Percentiles rank a stretch among this genome's conserved stretches.
Conservation (phyloP, 768 basidiomycete genomes). For the Exidia glandulosa region DNA sequence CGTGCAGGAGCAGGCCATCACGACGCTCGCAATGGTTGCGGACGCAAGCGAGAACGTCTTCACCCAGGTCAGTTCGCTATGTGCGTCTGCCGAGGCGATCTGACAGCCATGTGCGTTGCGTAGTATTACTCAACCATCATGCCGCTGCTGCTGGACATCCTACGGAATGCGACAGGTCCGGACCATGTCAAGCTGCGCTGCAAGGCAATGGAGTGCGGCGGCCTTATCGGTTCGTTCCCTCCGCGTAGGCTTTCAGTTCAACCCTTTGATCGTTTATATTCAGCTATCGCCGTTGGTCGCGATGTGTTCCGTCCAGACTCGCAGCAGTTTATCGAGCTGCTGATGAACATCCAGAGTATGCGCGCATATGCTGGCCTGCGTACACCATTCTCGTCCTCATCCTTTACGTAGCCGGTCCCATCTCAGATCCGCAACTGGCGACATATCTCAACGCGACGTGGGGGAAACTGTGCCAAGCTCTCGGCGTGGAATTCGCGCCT, state of each 20-base stretch:
- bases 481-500: constrained; percentile 76
- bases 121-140: constrained; percentile 72
- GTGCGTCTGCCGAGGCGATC: no score
- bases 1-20: constrained; percentile 82
- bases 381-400: not conserved
- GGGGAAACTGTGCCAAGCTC: constrained; percentile 80
- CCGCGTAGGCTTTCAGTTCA: not conserved
- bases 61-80: constrained; percentile 38
- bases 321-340: constrained; percentile 52
- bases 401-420: constrained; percentile 40
- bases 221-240: constrained; percentile 56
- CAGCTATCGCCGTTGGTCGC: constrained; percentile 82
- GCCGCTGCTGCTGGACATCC: constrained; percentile 67
- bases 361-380: not conserved
- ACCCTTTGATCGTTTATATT: not conserved
- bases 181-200: constrained; percentile 55
- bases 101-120: no score
- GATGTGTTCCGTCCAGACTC: constrained; percentile 73
- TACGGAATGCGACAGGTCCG: constrained; percentile 56
- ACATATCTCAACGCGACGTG: constrained; percentile 80
- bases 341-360: constrained; percentile 71
- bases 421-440: constrained; percentile 54
- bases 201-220: constrained; percentile 89
- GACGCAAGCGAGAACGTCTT: constrained; percentile 75
- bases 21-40: constrained; percentile 81